A percentile compares a stretch with the other conserved stretches of the same genome.
These are phyloP conservation scores for Nothophoma quercina DNA, from an alignment of 2,329 filamentous ascomycete species.

Conservation along the genomic window DNA sequence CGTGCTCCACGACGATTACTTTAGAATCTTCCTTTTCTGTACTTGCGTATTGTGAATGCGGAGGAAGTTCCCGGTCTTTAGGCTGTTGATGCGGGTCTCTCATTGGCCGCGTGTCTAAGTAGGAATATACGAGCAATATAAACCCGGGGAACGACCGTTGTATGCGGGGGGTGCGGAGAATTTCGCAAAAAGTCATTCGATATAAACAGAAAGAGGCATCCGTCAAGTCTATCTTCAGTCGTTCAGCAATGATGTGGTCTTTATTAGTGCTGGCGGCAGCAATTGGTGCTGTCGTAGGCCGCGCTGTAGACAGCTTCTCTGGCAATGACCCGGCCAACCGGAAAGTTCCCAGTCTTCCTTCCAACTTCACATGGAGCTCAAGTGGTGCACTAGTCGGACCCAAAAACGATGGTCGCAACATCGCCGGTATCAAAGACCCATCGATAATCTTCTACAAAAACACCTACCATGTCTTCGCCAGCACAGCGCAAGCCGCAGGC, in stretches of 20 bases:
- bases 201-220: neutral
- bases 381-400: conserved; percentile 35
- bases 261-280: neutral
- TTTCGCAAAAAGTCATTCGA: neutral
- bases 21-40: no score
- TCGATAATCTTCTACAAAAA: conserved; percentile 49
- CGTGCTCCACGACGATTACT: no score
- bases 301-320: neutral
- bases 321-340: neutral
- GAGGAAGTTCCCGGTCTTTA: neutral
- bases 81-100: neutral
- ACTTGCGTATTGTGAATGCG: no score
- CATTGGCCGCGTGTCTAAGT: neutral
- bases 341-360: conserved; percentile 15
- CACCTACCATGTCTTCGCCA: conserved; percentile 54
- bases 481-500: conserved; percentile 45
- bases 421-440: conserved; percentile 47
- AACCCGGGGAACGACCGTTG: neutral
- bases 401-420: conserved; percentile 36
- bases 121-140: neutral
- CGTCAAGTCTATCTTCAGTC: neutral
- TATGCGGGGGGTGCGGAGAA: neutral
- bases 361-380: conserved; percentile 43
- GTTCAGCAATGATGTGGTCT: neutral
- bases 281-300: neutral